phyloP scores from a whole-genome alignment of 306 rosid genomes.

The Elaeagnus macrophylla region DNA sequence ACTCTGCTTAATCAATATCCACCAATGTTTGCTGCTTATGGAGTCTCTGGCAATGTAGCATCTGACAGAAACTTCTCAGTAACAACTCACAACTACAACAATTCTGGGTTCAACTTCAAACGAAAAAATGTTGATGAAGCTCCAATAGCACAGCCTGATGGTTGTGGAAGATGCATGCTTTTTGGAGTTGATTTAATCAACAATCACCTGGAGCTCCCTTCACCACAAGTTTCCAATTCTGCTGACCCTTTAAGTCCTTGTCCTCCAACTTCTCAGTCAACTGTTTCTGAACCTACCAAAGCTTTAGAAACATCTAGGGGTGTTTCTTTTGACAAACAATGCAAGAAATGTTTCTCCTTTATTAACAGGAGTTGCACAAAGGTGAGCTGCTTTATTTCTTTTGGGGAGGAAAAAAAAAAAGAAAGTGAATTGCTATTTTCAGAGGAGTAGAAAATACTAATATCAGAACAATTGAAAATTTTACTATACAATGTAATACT shows the following conservation, averaged over 20 bases:
- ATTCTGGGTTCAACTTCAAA: slow-evolving; percentile 28
- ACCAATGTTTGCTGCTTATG: neutral
- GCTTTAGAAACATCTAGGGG: slow-evolving; percentile 25
- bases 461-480: too few relatives aligned
- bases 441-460: neutral
- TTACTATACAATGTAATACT: too few relatives aligned
- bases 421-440: neutral
- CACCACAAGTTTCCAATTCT: slow-evolving; percentile 39
- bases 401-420: neutral
- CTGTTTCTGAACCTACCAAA: slow-evolving; percentile 24
- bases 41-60: slow-evolving; percentile 9
- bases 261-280: slow-evolving; percentile 42
- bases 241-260: slow-evolving; percentile 23
- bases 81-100: slow-evolving; percentile 27
- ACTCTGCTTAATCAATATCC: slow-evolving; percentile 15
- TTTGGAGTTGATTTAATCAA: slow-evolving; percentile 45
- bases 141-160: slow-evolving; percentile 25
- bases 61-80: slow-evolving; percentile 22
- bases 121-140: slow-evolving; percentile 31
- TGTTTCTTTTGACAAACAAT: slow-evolving; percentile 26
- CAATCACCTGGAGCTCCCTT: slow-evolving; percentile 58
- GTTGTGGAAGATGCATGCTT: slow-evolving; percentile 22
- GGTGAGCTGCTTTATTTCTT: slow-evolving; percentile 27
- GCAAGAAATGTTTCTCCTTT: slow-evolving; percentile 32
- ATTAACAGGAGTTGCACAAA: slow-evolving; percentile 50